Evolutionary conservation across 192 early-diverging fungal genomes (phyloP).

Genomic region (Gigaspora rosea): DNA sequence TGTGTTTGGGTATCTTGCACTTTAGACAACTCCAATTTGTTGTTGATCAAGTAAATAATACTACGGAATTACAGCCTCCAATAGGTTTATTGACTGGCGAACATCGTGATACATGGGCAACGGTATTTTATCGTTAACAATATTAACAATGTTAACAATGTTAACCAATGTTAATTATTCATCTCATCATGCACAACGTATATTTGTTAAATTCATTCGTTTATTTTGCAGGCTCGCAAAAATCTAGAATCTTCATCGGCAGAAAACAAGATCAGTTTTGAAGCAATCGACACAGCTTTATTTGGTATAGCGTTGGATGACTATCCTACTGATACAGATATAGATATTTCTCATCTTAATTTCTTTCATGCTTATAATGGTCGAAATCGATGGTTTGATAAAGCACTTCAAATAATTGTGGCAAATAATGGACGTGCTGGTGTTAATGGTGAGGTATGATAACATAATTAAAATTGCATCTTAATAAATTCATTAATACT

Average conservation of each 20-base stretch:
- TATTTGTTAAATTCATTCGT: background rate
- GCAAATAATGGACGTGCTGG: slow-evolving; percentile 83
- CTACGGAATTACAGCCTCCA: slow-evolving; percentile 55
- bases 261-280: slow-evolving; percentile 52
- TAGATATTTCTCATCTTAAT: slow-evolving; percentile 68
- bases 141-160: background rate
- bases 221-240: slow-evolving; percentile 35
- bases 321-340: slow-evolving; percentile 55
- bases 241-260: slow-evolving; percentile 37
- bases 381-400: slow-evolving; percentile 96
- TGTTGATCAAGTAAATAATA: slow-evolving; percentile 50
- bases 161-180: too few species aligned
- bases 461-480: slow-evolving; percentile 55
- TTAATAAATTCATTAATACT: background rate
- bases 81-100: slow-evolving; percentile 84
- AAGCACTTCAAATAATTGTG: slow-evolving; percentile 87
- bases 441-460: slow-evolving; percentile 93
- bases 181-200: too few species aligned
- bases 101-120: slow-evolving; percentile 87
- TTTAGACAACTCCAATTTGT: slow-evolving; percentile 46
- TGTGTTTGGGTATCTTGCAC: background rate
- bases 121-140: slow-evolving; percentile 39
- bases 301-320: slow-evolving; percentile 91
- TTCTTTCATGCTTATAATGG: slow-evolving; percentile 79
- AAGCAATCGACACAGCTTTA: slow-evolving; percentile 73